Evolutionary conservation across 2,329 filamentous ascomycete species (phyloP).

Genomic region (Phialemonium atrogriseum): DNA sequence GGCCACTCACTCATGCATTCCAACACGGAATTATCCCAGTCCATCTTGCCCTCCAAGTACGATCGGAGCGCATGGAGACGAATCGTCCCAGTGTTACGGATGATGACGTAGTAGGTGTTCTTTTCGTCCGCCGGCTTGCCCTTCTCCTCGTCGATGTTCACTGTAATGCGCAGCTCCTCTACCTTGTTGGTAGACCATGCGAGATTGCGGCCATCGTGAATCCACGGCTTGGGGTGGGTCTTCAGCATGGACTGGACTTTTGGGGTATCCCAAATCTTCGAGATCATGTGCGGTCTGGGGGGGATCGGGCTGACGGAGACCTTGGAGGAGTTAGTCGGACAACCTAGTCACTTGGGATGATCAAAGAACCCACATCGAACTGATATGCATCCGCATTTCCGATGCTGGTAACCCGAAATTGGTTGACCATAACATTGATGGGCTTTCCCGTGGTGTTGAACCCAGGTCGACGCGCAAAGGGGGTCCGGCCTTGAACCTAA

Average conservation of each 20-base stretch:
- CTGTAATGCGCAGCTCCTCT: slow-evolving; percentile 39
- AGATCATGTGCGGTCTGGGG: slow-evolving; percentile 54
- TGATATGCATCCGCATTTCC: slow-evolving; percentile 62
- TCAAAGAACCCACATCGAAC: slow-evolving; percentile 63
- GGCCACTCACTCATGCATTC: slow-evolving; percentile 62
- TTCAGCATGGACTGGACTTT: slow-evolving; percentile 47
- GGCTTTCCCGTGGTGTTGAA: slow-evolving; percentile 51
- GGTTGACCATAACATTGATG: slow-evolving; percentile 58
- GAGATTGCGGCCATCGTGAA: slow-evolving; percentile 77
- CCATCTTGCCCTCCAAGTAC: slow-evolving; percentile 54
- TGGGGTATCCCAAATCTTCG: slow-evolving; percentile 67
- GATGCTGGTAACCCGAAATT: slow-evolving; percentile 58
- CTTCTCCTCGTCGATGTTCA: slow-evolving; percentile 67
- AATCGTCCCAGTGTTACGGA: slow-evolving; percentile 60
- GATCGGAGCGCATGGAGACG: slow-evolving; percentile 56
- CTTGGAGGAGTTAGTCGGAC: slow-evolving; percentile 31
- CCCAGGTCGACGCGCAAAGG: slow-evolving; percentile 38
- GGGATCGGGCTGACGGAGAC: slow-evolving; percentile 55
- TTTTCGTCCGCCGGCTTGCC: slow-evolving; percentile 21
- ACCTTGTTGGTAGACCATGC: slow-evolving; percentile 57
- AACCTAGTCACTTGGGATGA: background rate
- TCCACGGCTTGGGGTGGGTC: slow-evolving; percentile 41
- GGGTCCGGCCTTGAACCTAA: slow-evolving; percentile 18
- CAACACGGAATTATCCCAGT: slow-evolving; percentile 59
- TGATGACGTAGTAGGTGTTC: slow-evolving; percentile 49